Evolutionary conservation across 2,329 filamentous ascomycete genomes (phyloP).

Genomic region (Botryotinia convoluta): DNA sequence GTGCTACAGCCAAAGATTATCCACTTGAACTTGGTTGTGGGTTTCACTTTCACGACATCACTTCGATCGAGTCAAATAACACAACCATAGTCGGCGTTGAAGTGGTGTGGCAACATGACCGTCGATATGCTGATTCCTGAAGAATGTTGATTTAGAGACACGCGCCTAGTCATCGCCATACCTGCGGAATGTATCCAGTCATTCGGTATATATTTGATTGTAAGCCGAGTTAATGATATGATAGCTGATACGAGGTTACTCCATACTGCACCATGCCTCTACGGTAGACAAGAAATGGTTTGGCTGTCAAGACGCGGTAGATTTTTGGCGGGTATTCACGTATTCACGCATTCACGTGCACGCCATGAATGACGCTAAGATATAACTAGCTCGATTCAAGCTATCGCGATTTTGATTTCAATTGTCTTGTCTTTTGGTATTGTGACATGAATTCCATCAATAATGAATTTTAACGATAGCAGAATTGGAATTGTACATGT

Average conservation of each 20-base stretch:
- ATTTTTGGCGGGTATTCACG: not conserved
- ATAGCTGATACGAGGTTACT: not conserved
- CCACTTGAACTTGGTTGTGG: not conserved
- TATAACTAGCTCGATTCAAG: slow-evolving; percentile 8
- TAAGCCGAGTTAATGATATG: not conserved
- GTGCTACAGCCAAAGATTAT: not conserved
- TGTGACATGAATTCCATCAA: not conserved
- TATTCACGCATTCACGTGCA: not conserved
- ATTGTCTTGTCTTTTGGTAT: slow-evolving; percentile 2
- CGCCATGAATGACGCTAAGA: not conserved
- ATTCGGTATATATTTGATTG: not conserved
- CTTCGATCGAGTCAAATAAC: not conserved
- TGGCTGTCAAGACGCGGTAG: not conserved
- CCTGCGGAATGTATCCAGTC: slow-evolving; percentile 3
- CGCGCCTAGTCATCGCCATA: not conserved
- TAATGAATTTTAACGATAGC: slow-evolving; percentile 7
- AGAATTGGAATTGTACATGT: not conserved
- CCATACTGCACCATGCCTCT: not conserved
- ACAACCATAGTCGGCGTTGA: not conserved
- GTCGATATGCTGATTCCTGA: not conserved
- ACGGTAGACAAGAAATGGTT: not conserved
- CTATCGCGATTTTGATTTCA: slow-evolving; percentile 15
- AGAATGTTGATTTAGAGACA: slow-evolving; percentile 8
- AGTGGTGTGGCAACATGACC: not conserved
- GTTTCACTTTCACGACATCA: not conserved